Percentiles rank a stretch among this genome's conserved stretches.
phyloP scores from a whole-genome alignment of 208 protist species.

The Leishmania amazonensis region DNA sequence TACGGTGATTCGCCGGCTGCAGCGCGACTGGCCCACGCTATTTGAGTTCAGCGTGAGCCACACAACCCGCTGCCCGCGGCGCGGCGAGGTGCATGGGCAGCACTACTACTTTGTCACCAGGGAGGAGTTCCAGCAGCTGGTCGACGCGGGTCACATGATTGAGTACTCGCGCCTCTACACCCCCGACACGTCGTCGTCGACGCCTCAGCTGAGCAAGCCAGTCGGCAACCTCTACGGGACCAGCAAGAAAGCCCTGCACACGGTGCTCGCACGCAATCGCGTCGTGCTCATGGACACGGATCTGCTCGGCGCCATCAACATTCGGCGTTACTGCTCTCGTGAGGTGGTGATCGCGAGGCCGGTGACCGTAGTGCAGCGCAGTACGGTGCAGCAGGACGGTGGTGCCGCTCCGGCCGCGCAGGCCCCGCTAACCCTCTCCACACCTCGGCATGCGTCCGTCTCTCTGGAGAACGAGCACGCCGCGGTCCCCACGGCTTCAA shows the following conservation, averaged over 20 bases:
- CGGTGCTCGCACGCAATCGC: conserved; percentile 44
- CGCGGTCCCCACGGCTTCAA: too few species aligned
- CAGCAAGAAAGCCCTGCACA: conserved; percentile 57
- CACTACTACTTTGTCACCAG: conserved; percentile 86
- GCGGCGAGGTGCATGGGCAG: conserved; percentile 79
- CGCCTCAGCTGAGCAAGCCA: background rate
- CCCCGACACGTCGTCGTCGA: conserved; percentile 29
- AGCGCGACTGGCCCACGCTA: conserved; percentile 43
- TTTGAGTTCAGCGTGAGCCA: conserved; percentile 91
- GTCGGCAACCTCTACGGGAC: conserved; percentile 88
- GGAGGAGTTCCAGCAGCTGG: conserved; percentile 53
- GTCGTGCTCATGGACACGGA: conserved; percentile 87
- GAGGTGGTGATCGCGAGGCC: conserved; percentile 18
- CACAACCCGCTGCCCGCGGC: conserved; percentile 81
- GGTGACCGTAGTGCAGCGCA: conserved; percentile 7
- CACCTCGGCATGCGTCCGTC: background rate
- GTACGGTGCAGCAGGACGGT: background rate
- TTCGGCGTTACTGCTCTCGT: conserved; percentile 49
- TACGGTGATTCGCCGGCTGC: conserved; percentile 77
- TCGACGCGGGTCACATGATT: conserved; percentile 64
- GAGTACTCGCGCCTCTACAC: conserved; percentile 71
- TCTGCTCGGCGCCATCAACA: conserved; percentile 69
- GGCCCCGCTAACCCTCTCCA: background rate
- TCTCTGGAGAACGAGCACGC: too few species aligned
- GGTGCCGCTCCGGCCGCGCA: background rate